A percentile compares a stretch with the other conserved stretches of the same genome.
phyloP scores from a whole-genome alignment of 768 basidiomycete species.

The Calocera cornea region DNA sequence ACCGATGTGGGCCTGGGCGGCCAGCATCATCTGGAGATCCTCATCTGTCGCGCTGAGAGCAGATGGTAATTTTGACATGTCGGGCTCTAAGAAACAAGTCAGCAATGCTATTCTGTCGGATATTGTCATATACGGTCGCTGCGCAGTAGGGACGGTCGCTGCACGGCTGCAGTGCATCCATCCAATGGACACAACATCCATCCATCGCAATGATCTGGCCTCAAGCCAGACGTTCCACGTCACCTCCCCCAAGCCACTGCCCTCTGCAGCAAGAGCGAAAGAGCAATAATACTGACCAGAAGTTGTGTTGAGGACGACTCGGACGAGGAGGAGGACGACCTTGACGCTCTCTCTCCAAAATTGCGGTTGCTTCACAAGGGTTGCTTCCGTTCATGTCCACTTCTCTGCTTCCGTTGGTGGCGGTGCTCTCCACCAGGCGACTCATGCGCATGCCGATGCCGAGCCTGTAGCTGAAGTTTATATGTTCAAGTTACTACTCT shows the following conservation, averaged over 20 bases:
- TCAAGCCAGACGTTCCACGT: not conserved
- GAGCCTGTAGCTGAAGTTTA: too few species aligned
- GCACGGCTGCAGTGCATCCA: not conserved
- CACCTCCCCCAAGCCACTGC: not conserved
- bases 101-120: not conserved
- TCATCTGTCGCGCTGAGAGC: constrained; percentile 90
- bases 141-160: too few species aligned
- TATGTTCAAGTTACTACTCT: too few species aligned
- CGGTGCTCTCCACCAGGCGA: not conserved
- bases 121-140: not conserved
- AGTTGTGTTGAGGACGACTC: constrained; percentile 2
- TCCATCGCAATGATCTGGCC: not conserved
- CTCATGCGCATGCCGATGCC: not conserved
- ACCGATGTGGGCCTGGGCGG: constrained; percentile 93
- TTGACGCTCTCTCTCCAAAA: not conserved
- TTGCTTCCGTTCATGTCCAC: not conserved
- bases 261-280: not conserved
- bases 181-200: not conserved
- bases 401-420: not conserved
- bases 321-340: not conserved
- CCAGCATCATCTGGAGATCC: constrained; percentile 88
- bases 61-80: constrained; percentile 75
- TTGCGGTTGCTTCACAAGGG: not conserved
- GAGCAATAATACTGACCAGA: not conserved
- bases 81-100: not conserved